Conservation (phyloP, 257 asterid genomes). For the Solanum medicagineum region DNA sequence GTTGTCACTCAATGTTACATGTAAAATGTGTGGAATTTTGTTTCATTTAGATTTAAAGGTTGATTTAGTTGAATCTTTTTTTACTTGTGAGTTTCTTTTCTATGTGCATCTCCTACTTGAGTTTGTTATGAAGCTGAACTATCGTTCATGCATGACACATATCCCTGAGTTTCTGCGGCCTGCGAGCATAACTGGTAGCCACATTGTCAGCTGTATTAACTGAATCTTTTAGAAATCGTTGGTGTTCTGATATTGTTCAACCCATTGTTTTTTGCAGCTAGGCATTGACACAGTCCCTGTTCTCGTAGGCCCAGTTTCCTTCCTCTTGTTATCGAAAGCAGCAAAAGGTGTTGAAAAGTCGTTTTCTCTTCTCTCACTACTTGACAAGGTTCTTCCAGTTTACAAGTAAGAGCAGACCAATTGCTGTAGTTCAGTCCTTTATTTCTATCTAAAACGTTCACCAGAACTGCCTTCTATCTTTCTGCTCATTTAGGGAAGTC, state of each 20-base stretch:
- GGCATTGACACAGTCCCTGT: conserved; percentile 40
- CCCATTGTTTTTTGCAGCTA: conserved; percentile 13
- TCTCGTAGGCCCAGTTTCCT: conserved; percentile 40
- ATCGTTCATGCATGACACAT: neutral
- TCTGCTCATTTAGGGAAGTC: conserved; percentile 25
- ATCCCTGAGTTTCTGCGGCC: neutral
- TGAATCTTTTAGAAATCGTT: neutral
- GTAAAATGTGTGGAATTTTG: neutral
- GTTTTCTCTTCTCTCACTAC: conserved; percentile 28
- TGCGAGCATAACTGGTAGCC: neutral
- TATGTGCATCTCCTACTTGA: neutral
- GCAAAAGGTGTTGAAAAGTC: conserved; percentile 41
- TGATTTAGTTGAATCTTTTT: neutral
- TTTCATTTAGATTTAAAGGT: neutral
- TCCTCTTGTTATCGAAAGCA: conserved; percentile 37
- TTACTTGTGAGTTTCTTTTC: neutral
- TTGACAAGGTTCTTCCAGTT: conserved; percentile 36
- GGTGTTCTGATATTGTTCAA: neutral
- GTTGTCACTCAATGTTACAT: neutral
- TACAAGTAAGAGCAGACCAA: conserved; percentile 20
- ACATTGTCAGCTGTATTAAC: neutral
- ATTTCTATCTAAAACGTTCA: neutral
- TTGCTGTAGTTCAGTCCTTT: neutral
- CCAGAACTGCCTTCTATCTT: neutral
- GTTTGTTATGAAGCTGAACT: neutral